Percentiles rank a stretch among this genome's conserved stretches.
These are phyloP conservation scores for Biscutella auriculata DNA, from an alignment of 441 rosid genomes.

Conservation along the genomic window DNA sequence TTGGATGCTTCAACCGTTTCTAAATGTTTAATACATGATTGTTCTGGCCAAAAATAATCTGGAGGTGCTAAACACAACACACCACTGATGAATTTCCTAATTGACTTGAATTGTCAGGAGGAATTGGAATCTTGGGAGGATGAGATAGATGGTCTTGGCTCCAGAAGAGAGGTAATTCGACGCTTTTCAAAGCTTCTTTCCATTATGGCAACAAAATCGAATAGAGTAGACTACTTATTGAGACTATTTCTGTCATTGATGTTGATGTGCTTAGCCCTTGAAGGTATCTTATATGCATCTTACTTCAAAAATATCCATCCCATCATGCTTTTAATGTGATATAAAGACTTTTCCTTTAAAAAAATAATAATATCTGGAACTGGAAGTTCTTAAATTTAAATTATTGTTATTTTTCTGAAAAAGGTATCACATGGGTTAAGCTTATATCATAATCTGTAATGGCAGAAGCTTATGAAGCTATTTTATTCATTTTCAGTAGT, in stretches of 20 bases:
- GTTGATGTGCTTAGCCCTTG: too few species aligned
- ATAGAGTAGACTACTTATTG: not conserved
- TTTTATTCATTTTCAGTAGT: not conserved
- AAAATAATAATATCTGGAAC: too few species aligned
- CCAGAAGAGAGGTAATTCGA: conserved; percentile 34
- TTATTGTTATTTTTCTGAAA: not conserved
- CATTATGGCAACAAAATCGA: not conserved
- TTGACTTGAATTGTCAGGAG: conserved; percentile 32
- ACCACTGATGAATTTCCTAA: not conserved
- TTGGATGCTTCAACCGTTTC: not conserved
- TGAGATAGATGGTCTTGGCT: conserved; percentile 28
- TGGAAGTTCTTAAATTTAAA: not conserved
- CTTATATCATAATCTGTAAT: not conserved
- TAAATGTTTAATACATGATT: not conserved
- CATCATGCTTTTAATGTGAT: too few species aligned
- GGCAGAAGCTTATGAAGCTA: not conserved
- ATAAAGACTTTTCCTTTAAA: too few species aligned
- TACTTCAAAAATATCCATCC: not conserved
- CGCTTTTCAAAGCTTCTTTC: not conserved
- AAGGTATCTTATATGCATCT: not conserved
- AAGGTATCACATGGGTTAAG: not conserved
- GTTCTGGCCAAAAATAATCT: not conserved
- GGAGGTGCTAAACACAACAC: too few species aligned
- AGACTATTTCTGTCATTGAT: not conserved
- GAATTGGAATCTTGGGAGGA: conserved; percentile 68